Evolutionary conservation across 2,329 filamentous ascomycete species (phyloP), one percentile per base, ranked within the genome.

Genomic region (Penicillium sp.): DNA sequence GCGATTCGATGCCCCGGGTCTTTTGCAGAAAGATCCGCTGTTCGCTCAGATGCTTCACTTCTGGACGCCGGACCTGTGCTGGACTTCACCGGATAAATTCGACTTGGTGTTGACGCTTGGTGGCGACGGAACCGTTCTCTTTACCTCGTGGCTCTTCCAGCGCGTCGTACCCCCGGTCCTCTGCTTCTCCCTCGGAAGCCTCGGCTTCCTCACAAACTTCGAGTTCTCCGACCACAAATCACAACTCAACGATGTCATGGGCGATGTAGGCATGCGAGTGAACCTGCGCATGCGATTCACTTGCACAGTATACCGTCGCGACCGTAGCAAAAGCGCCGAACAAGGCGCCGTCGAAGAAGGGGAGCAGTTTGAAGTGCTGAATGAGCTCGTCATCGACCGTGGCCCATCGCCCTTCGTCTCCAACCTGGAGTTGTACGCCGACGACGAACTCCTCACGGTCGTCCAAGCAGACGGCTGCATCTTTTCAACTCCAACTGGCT

Each of bases 251-350:
- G 87, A 86, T 50, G 85, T 97, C 63, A 96, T 99, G 92, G 92
- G 92, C 57, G 91, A 95, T 54, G 86, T 89, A 1, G 94, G 94
- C 52, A 97, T 99, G 93, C 89, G 93, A 50, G 93, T 97, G 57
- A 97, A 96, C 69, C 81, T 99, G 64, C 91, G 94, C 63, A 99
- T 99, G 94, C 90, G 94, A 58, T 99, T 99, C 74, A 99, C 94
- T 14, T 97, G 93, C 77, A 97, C 94, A 0, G 92, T 99, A 8
- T 97, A 93, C 78, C 89, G 93, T 43, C 83, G 88, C 62, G 85
- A 78, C 57, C 68, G 70, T 7, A 75, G 70, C 49, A 73, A 76
- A 40, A 74, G 72, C 11, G 73, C 78, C 6, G 77, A 71, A n/a
- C 70, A 78, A 2, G 83, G 82, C 10, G 81, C 84, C n/a, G 83